These are phyloP conservation scores for Nematocida displodere DNA, from an alignment of 371 early-diverging fungal species.

Conservation along the genomic window DNA sequence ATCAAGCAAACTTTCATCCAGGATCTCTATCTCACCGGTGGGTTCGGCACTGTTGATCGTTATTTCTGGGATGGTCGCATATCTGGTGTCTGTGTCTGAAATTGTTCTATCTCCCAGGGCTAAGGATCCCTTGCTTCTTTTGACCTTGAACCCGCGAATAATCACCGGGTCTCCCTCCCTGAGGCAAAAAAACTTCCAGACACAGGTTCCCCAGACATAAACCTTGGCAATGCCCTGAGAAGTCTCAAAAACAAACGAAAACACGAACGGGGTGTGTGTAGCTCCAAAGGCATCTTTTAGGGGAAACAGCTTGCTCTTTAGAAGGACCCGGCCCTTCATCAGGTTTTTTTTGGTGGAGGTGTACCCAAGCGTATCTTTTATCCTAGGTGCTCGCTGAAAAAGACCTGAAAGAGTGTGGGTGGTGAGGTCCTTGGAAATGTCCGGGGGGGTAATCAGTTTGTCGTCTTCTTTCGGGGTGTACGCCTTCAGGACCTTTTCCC, in stretches of 20 bases:
- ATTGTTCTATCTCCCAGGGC: constrained; percentile 52
- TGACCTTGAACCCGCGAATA: constrained; percentile 52
- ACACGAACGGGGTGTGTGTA: constrained; percentile 7
- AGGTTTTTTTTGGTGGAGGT: constrained; percentile 13
- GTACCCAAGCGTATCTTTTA: constrained; percentile 19
- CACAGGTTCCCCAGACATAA: constrained; percentile 58
- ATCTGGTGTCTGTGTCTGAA: constrained; percentile 54
- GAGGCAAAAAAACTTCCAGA: constrained; percentile 55
- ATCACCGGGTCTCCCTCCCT: constrained; percentile 52
- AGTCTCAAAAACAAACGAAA: constrained; percentile 54
- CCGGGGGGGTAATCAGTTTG: not conserved
- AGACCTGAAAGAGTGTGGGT: not conserved
- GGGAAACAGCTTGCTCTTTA: constrained; percentile 34
- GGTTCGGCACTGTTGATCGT: constrained; percentile 7
- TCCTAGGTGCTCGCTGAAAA: not conserved
- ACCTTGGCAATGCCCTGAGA: constrained; percentile 48
- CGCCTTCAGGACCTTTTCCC: constrained; percentile 17
- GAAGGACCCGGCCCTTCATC: constrained; percentile 26
- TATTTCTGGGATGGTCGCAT: constrained; percentile 46
- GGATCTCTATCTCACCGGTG: constrained; percentile 9
- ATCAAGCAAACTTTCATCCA: not conserved
- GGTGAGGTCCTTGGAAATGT: not conserved
- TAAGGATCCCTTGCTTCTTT: constrained; percentile 7
- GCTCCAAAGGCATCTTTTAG: not conserved
- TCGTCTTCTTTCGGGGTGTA: not conserved